phyloP scores from a whole-genome alignment of 495 filamentous ascomycete genomes.

The Penicillium lagena region DNA sequence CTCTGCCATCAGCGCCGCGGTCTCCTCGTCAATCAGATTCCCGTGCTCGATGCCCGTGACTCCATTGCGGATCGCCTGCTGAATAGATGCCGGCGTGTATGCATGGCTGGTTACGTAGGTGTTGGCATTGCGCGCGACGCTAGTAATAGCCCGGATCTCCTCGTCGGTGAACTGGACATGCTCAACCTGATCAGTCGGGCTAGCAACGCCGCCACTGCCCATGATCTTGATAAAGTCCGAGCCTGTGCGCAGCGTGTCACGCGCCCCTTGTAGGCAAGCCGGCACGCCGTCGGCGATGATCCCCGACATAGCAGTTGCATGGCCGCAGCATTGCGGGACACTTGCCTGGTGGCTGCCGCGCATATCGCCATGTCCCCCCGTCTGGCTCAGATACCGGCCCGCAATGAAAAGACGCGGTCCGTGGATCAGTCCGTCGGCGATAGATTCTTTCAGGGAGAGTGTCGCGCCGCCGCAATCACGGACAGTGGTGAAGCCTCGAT shows the following conservation, averaged over 20 bases:
- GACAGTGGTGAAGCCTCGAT: constrained; percentile 48
- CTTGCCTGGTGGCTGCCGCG: constrained; percentile 18
- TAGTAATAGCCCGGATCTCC: constrained; percentile 45
- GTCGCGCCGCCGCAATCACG: constrained; percentile 47
- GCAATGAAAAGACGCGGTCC: constrained; percentile 43
- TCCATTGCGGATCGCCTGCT: constrained; percentile 46
- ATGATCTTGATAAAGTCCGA: constrained; percentile 55
- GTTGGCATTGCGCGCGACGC: constrained; percentile 33
- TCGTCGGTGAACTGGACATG: constrained; percentile 46
- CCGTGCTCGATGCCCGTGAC: constrained; percentile 51
- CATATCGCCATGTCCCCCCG: constrained; percentile 48
- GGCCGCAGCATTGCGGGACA: constrained; percentile 31
- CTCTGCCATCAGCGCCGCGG: constrained; percentile 39
- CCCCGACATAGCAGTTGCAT: constrained; percentile 10
- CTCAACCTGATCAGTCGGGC: constrained; percentile 41
- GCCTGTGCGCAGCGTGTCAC: constrained; percentile 45
- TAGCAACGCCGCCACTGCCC: constrained; percentile 46
- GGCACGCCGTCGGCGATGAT: constrained; percentile 42
- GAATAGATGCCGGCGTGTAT: constrained; percentile 43
- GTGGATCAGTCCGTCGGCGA: constrained; percentile 37
- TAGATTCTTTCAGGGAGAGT: constrained; percentile 40
- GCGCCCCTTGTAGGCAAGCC: constrained; percentile 36
- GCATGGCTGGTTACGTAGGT: constrained; percentile 52
- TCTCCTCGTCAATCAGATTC: constrained; percentile 44
- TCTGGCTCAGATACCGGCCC: constrained; percentile 39